Conservation (phyloP, 2,329 filamentous ascomycete genomes). For the Chaetomiaceae sp. region DNA sequence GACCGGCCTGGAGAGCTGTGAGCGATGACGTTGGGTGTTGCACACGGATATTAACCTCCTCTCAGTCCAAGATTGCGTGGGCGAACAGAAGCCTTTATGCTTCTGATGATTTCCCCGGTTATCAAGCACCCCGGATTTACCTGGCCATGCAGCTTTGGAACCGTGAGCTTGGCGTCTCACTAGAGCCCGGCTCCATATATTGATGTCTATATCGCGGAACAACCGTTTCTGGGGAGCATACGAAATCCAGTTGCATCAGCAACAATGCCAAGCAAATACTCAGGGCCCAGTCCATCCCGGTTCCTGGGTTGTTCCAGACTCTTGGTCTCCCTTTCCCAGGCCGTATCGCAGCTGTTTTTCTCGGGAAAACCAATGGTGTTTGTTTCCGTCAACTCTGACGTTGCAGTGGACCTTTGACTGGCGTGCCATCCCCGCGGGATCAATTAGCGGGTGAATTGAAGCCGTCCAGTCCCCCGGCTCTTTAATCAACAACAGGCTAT, state of each 20-base stretch:
- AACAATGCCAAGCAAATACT: not conserved
- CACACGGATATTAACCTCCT: not conserved
- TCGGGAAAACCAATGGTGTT: constrained; percentile 7
- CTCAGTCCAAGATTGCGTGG: not conserved
- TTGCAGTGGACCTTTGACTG: constrained; percentile 11
- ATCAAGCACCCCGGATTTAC: not conserved
- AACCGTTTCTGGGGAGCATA: constrained; percentile 9
- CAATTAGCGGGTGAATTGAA: constrained; percentile 19
- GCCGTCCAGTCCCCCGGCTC: constrained; percentile 14
- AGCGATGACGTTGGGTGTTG: not conserved
- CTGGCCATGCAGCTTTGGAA: too few relatives aligned
- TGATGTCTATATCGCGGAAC: constrained; percentile 20
- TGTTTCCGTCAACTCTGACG: constrained; percentile 1
- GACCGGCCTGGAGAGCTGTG: too few relatives aligned
- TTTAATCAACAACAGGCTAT: constrained; percentile 16
- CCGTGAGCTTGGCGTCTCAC: not conserved
- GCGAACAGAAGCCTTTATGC: constrained; percentile 1
- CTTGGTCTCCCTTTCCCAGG: constrained; percentile 2
- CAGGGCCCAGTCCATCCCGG: constrained; percentile 8
- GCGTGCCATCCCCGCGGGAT: constrained; percentile 11
- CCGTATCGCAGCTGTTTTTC: constrained; percentile 7
- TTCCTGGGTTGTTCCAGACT: constrained; percentile 14
- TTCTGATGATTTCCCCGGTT: not conserved
- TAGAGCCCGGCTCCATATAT: constrained; percentile 11
- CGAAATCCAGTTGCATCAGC: not conserved